phyloP scores from a whole-genome alignment of 345 rosid genomes.

The Moringa oleifera region DNA sequence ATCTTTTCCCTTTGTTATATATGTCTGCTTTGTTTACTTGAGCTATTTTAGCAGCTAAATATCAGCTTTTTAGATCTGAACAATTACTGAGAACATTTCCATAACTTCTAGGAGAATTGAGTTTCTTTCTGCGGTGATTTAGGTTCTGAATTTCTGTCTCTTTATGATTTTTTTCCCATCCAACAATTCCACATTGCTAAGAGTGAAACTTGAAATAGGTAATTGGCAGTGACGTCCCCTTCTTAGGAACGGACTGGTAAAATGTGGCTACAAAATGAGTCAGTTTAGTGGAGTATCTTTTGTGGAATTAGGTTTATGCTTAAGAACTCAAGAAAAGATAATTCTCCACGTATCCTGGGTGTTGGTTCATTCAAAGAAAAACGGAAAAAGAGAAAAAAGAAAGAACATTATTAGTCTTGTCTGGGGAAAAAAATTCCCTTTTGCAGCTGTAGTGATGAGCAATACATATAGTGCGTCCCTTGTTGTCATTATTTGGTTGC shows the following conservation, averaged over 20 bases:
- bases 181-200: background rate
- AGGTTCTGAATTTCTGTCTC: too few relatives aligned
- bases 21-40: background rate
- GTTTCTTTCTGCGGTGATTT: too few relatives aligned
- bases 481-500: conserved; percentile 4
- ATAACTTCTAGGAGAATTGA: background rate
- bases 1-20: too few relatives aligned
- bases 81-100: background rate
- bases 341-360: too few relatives aligned
- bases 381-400: background rate
- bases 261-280: background rate
- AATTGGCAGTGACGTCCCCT: background rate
- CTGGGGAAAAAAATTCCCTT: background rate
- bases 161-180: background rate
- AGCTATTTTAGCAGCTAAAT: too few relatives aligned
- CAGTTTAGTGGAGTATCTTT: background rate
- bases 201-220: background rate
- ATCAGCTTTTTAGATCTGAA: conserved; percentile 18
- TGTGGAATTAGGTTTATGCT: background rate
- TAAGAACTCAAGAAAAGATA: too few relatives aligned
- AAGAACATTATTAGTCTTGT: background rate
- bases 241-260: background rate
- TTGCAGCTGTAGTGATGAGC: background rate
- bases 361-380: too few relatives aligned
- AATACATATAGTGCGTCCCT: conserved; percentile 2